Evolutionary conservation across 305 asterid species (phyloP).

Genomic region (Petunia hybrid): DNA sequence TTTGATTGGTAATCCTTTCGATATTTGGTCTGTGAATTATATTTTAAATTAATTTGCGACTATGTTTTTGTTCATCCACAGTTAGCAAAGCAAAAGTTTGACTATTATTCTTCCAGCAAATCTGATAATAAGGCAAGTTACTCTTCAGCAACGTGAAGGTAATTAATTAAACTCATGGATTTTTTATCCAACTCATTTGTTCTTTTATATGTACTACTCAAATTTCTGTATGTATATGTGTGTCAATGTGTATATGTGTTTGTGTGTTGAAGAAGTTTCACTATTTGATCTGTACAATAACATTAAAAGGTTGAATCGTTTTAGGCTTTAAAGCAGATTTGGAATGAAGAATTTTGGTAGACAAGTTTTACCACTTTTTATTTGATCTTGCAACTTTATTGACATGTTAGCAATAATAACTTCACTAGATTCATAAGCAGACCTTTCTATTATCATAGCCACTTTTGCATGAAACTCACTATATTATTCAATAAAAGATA

Average conservation of each 20-base stretch:
- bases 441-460: no score
- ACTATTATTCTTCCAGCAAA: not conserved
- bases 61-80: not conserved
- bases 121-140: not conserved
- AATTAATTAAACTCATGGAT: not conserved
- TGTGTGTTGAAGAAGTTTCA: no score
- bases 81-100: not conserved
- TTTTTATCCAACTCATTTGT: not conserved
- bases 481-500: no score
- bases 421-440: no score
- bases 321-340: no score
- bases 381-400: no score
- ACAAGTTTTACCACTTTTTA: no score
- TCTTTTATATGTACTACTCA: not conserved
- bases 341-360: no score
- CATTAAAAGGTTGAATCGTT: no score
- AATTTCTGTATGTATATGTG: not conserved
- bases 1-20: not conserved
- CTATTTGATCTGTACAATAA: no score
- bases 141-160: not conserved
- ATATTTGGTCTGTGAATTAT: not conserved
- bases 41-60: not conserved
- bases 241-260: not conserved
- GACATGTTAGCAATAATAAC: no score
- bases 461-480: no score